Evolutionary conservation across 2,329 filamentous ascomycete genomes (phyloP).

Genomic region (Aspergillus sp.): DNA sequence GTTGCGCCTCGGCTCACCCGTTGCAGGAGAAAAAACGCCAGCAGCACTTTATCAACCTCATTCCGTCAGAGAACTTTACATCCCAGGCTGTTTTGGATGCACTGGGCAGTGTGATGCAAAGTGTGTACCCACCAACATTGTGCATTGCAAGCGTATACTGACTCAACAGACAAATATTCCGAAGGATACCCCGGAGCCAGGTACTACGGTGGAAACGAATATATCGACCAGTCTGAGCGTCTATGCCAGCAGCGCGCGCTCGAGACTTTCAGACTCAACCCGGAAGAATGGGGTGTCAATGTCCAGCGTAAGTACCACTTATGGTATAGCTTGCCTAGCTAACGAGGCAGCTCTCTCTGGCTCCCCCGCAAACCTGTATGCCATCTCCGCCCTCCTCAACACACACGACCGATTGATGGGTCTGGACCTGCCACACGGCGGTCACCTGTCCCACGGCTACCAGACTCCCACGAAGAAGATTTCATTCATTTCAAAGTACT

Average conservation of each 20-base stretch:
- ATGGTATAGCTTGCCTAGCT: background rate
- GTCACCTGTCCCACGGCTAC: slow-evolving; percentile 95
- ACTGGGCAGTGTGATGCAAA: slow-evolving; percentile 92
- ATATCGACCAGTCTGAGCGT: slow-evolving; percentile 87
- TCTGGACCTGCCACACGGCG: slow-evolving; percentile 90
- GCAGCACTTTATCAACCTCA: slow-evolving; percentile 98
- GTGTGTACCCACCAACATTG: slow-evolving; percentile 53
- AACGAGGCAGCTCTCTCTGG: slow-evolving; percentile 71
- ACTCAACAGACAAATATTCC: slow-evolving; percentile 83
- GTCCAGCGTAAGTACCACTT: slow-evolving; percentile 70
- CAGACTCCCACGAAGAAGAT: slow-evolving; percentile 96
- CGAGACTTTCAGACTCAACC: slow-evolving; percentile 80
- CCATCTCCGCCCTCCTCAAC: slow-evolving; percentile 95
- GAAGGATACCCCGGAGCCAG: slow-evolving; percentile 95
- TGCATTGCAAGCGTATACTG: slow-evolving; percentile 23
- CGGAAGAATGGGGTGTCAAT: slow-evolving; percentile 94
- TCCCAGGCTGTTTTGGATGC: slow-evolving; percentile 91
- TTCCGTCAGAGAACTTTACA: slow-evolving; percentile 94
- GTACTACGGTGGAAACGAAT: slow-evolving; percentile 97
- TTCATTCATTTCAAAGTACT: slow-evolving; percentile 97
- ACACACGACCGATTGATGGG: slow-evolving; percentile 97
- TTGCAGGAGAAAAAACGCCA: slow-evolving; percentile 88
- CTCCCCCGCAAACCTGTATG: slow-evolving; percentile 74
- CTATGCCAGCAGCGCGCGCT: slow-evolving; percentile 90
- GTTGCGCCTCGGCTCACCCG: slow-evolving; percentile 23